Base-by-base conservation (phyloP, 768 basidiomycete genomes). In the Filobasidium floriforme region DNA sequence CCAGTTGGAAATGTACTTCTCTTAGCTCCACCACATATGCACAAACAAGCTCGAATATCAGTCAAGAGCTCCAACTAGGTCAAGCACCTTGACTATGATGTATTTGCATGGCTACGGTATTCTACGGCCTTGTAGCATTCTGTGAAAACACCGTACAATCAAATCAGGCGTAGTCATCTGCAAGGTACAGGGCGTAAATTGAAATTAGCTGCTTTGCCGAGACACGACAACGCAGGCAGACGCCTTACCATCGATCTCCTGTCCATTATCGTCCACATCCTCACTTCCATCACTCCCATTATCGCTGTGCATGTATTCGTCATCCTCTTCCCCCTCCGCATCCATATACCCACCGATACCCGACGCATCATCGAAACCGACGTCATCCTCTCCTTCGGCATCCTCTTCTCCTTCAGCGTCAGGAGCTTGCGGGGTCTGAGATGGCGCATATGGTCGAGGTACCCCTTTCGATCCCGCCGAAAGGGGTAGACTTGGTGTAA, bases 371-470 rank as follows among this genome's bases (percentile, higher is more conserved):
- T 57, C 29, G 14, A 49, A 5, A 5, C 22, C 46, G 5, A 49
- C 5, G 1, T 76, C 80, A 63, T 83, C 83, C n/a, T 81, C 64
- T 1, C 59, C 64, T 51, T 65, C 80, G 41, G 67, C 72, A 61
- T 88, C 87, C 41, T 63, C 62, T 26, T 41, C 54, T 57, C 76
- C 76, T 37, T 88, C 87, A 71, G 88, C 88, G 73, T 57, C 55
- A 18, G 22, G 54, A 4, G 15, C 54, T 6, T 15, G 54, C 5
- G 22, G 4, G 15, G 54, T 26, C 26, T 57, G 19, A 24, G 29
- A 41, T 46, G 61, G 19, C n/a, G 18, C 7, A 32, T 41, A 14
- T 9, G n/a, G 19, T 52, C 37, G n/a, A 59, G 55, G 41, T 60
- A 44, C 6, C 37, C 59, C 44, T 18, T 22, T 41, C 26, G 28